Conservation (phyloP, 164 flowering plant genomes). For the Piper betle region DNA sequence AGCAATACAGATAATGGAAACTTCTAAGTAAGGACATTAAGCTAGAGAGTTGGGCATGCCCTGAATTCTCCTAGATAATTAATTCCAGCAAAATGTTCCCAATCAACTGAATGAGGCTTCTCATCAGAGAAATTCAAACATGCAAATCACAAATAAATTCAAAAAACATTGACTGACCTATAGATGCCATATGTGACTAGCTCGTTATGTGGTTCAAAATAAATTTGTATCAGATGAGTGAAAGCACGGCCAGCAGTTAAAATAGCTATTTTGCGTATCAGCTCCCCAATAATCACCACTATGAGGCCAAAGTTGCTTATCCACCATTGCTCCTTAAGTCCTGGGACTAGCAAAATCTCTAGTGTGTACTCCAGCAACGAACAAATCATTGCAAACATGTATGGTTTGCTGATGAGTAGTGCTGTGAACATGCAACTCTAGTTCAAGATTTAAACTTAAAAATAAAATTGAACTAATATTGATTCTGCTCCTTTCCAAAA, state of each 20-base stretch:
- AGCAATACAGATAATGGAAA: no score
- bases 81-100: neutral
- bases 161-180: conserved; percentile 8
- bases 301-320: conserved; percentile 59
- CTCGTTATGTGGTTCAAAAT: conserved; percentile 49
- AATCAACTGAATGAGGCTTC: neutral
- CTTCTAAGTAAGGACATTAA: no score
- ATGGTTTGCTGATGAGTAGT: conserved; percentile 66
- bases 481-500: no score
- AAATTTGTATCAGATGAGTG: conserved; percentile 62
- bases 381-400: conserved; percentile 60
- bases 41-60: no score
- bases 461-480: no score
- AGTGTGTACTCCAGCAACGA: conserved; percentile 56
- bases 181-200: conserved; percentile 75
- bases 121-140: neutral
- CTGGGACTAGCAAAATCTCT: conserved; percentile 51
- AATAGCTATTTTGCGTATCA: conserved; percentile 65
- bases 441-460: neutral
- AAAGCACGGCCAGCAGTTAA: conserved; percentile 79
- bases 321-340: conserved; percentile 71
- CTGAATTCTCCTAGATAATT: no score
- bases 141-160: neutral
- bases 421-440: conserved; percentile 14
- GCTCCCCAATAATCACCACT: conserved; percentile 73